Conservation (phyloP, 257 asterid genomes). For the Anisodus tanguticus region DNA sequence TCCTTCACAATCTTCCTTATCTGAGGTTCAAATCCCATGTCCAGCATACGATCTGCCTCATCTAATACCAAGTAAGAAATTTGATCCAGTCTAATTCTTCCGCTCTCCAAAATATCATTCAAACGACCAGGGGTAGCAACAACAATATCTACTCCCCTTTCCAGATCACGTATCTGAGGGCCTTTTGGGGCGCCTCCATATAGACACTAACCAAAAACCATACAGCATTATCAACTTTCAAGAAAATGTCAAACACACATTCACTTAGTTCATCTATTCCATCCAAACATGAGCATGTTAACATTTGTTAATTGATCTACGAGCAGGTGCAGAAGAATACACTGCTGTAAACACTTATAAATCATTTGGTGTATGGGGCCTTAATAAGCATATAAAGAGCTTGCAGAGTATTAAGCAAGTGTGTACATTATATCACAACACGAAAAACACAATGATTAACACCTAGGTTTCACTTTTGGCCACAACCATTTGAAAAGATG, state of each 20-base stretch:
- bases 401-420: not conserved
- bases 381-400: not conserved
- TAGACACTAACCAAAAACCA: slow-evolving; percentile 58
- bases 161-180: slow-evolving; percentile 71
- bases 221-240: not conserved
- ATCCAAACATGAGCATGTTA: slow-evolving; percentile 16
- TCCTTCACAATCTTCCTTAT: slow-evolving; percentile 96
- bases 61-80: slow-evolving; percentile 94
- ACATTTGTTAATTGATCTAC: not conserved
- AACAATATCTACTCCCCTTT: slow-evolving; percentile 89
- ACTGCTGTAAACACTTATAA: not conserved
- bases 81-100: slow-evolving; percentile 84
- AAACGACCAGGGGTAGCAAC: slow-evolving; percentile 99
- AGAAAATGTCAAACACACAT: not conserved
- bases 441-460: not conserved
- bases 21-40: slow-evolving; percentile 99
- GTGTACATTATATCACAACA: not conserved
- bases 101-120: slow-evolving; percentile 95
- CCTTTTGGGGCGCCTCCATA: slow-evolving; percentile 76
- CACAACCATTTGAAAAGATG: not conserved
- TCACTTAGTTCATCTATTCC: slow-evolving; percentile 17
- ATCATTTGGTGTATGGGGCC: slow-evolving; percentile 10
- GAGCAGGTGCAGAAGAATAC: slow-evolving; percentile 10
- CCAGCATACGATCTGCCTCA: slow-evolving; percentile 99
- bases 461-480: not conserved